phyloP scores from a whole-genome alignment of 441 rosid genomes.

The Rhodomyrtus psidioides region DNA sequence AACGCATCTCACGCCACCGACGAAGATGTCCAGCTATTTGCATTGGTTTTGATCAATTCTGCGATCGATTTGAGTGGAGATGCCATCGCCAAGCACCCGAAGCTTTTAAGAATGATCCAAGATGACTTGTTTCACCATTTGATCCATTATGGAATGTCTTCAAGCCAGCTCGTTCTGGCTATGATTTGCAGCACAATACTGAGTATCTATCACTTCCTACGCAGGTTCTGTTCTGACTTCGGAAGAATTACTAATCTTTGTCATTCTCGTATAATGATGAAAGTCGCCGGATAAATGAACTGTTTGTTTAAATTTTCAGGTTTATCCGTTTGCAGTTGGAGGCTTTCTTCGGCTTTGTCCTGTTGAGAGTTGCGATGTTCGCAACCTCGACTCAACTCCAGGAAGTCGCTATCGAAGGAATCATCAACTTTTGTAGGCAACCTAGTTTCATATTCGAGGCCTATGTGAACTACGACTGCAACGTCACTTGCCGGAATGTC shows the following conservation, averaged over 20 bases:
- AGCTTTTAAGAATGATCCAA: constrained; percentile 66
- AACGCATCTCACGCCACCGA: constrained; percentile 38
- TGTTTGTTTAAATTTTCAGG: constrained; percentile 22
- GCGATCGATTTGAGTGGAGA: constrained; percentile 80
- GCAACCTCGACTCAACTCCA: constrained; percentile 46
- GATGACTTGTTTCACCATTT: constrained; percentile 82
- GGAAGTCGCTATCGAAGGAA: constrained; percentile 82
- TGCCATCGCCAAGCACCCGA: constrained; percentile 57
- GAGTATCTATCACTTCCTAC: constrained; percentile 74
- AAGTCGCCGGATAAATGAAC: neutral
- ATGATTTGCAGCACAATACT: constrained; percentile 86
- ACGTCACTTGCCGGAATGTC: constrained; percentile 49
- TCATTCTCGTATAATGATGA: neutral
- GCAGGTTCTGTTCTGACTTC: constrained; percentile 35
- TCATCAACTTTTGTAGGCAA: constrained; percentile 78
- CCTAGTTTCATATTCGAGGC: constrained; percentile 68
- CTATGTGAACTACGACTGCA: constrained; percentile 80
- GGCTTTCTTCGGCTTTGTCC: constrained; percentile 69
- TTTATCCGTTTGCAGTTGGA: constrained; percentile 77
- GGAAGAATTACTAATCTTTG: neutral
- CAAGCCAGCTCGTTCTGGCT: constrained; percentile 68
- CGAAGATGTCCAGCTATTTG: constrained; percentile 68
- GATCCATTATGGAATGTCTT: constrained; percentile 65
- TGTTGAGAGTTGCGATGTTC: constrained; percentile 37
- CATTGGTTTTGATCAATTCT: constrained; percentile 53